Conservation (phyloP, 2,329 filamentous ascomycete genomes). For the Alternaria gansuensis region DNA sequence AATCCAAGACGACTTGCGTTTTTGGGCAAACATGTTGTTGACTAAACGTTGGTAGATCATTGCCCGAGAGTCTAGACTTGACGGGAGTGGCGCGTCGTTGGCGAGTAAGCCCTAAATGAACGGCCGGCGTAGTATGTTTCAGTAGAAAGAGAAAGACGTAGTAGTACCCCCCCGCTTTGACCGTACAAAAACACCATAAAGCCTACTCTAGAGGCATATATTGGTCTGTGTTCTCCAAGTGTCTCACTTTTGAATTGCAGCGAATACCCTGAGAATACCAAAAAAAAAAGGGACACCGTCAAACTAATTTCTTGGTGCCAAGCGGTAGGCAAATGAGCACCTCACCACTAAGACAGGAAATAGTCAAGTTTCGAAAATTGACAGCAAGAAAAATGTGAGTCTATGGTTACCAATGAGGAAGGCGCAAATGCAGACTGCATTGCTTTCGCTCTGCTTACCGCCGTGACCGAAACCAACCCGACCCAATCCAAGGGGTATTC, state of each 20-base stretch:
- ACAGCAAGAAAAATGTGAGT: slow-evolving; percentile 5
- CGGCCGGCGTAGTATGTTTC: neutral
- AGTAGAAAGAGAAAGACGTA: neutral
- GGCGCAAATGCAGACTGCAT: slow-evolving; percentile 3
- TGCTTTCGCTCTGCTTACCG: slow-evolving; percentile 9
- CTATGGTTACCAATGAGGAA: slow-evolving; percentile 11
- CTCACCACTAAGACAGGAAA: neutral
- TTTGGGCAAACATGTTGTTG: slow-evolving; percentile 3
- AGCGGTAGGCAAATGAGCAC: neutral
- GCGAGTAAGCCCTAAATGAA: slow-evolving; percentile 1
- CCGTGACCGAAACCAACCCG: slow-evolving; percentile 9
- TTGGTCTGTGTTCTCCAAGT: neutral
- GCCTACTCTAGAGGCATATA: neutral
- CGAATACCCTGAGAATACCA: too few species aligned
- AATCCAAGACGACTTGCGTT: neutral
- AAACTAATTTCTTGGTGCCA: neutral
- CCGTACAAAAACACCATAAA: too few species aligned
- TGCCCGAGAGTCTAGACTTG: neutral
- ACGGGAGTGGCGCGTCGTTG: slow-evolving; percentile 4
- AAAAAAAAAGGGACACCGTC: too few species aligned
- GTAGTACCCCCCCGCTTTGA: neutral
- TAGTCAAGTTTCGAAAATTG: neutral
- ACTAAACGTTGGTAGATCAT: neutral
- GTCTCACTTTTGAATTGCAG: neutral
- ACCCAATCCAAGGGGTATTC: slow-evolving; percentile 18